Evolutionary conservation across 83 land plant species (phyloP), one percentile per base, ranked within the genome.

Genomic region (Diphasiastrum complanatum): DNA sequence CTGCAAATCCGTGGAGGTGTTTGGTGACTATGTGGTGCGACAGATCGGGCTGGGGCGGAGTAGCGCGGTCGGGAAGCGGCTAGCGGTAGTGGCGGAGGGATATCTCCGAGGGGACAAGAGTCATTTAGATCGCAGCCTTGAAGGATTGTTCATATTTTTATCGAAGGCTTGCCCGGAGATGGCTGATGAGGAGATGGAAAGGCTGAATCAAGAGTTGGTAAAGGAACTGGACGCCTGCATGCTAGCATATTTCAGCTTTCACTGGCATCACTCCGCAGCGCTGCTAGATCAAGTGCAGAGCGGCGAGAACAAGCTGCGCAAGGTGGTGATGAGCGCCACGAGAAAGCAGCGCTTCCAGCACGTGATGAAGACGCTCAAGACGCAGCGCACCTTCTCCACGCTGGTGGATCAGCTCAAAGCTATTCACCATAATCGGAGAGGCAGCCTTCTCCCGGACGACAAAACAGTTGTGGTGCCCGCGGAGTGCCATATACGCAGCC

Each of bases 191-290:
- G 69, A 66, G 50, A 36, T 43, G 10, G 50, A 61, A n/a, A 27
- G 28, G 24, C 50, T 66, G 2, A 36, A 29, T 52, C 10, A 24
- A 27, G 37, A 60, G 23, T 28, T 76, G 16, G 5, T 59, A 33
- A 66, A 51, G 54, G 79, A 76, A 36, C 59, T 76, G 28, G 79
- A 76, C 51, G 47, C 65, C 8, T 76, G 78, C 56, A 66, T 76
- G 24, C 45, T 76, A 14, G 27, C 59, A 60, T 76, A 76, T 49
- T 76, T 76, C 51, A 41, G 70, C 33, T 76, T 76, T 35, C 77
- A 66, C 47, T 76, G 79, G 79, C 38, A 40, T 8, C 77, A 72
- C 52, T 36, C 71, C 2, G 33, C 54, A 10, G 10, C 23, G 27
- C 24, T 76, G 40, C 33, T 76, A 16, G 65, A 76, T 20, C 61